Conservation (phyloP, 2,329 filamentous ascomycete species). For the Fusarium nodosum region DNA sequence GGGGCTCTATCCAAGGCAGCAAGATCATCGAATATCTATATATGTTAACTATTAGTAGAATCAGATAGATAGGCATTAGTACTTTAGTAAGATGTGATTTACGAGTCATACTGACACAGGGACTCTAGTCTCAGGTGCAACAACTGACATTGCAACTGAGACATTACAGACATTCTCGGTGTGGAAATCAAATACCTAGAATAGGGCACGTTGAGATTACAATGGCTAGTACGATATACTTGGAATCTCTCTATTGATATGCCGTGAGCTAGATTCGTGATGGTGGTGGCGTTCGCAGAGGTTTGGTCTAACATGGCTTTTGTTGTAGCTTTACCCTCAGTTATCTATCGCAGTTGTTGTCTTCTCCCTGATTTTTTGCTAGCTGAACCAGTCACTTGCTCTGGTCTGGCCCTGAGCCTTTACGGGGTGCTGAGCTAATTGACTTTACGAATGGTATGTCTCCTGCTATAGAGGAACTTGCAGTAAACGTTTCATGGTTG, state of each 20-base stretch:
- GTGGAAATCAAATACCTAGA: not conserved
- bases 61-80: too few species aligned
- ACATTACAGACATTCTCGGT: not conserved
- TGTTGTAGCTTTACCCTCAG: not conserved
- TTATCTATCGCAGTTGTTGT: not conserved
- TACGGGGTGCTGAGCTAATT: not conserved
- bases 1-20: too few species aligned
- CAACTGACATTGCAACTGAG: not conserved
- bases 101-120: not conserved
- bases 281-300: not conserved
- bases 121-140: not conserved
- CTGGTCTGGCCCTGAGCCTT: not conserved
- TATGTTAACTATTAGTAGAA: not conserved
- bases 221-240: not conserved
- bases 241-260: not conserved
- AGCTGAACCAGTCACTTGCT: not conserved
- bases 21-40: too few species aligned
- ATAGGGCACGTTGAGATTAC: not conserved
- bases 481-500: fast-evolving
- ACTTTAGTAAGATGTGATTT: not conserved
- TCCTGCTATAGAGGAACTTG: not conserved
- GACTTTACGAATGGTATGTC: not conserved
- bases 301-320: not conserved
- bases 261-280: not conserved
- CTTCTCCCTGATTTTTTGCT: not conserved